phyloP scores from a whole-genome alignment of 768 basidiomycete genomes.

The Lactifluus subvellereus region DNA sequence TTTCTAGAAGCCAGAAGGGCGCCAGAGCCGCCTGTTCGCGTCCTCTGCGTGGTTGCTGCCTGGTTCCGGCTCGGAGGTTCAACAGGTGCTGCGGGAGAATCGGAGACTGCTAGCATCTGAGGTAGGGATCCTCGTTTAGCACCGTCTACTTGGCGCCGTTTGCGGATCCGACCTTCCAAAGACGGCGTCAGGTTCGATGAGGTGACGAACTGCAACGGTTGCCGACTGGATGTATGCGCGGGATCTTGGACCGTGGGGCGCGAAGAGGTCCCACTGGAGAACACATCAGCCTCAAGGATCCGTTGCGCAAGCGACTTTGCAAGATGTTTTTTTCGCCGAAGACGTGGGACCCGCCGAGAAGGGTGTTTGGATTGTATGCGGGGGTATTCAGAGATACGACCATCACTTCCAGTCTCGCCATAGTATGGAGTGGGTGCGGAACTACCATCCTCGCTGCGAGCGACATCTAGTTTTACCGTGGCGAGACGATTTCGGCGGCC shows the following conservation, averaged over 20 bases:
- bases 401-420: neutral
- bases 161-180: slow-evolving; percentile 2
- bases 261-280: slow-evolving; percentile 13
- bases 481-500: slow-evolving; percentile 3
- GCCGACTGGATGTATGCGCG: slow-evolving; percentile 18
- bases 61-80: neutral
- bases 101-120: neutral
- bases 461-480: neutral
- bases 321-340: slow-evolving; percentile 9
- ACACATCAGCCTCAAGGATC: slow-evolving; percentile 23
- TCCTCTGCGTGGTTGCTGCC: neutral
- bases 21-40: neutral
- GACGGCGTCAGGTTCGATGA: slow-evolving; percentile 6
- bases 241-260: neutral
- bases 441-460: neutral
- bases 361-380: neutral
- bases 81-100: neutral
- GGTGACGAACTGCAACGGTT: slow-evolving; percentile 18
- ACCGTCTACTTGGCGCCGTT: neutral
- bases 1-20: neutral
- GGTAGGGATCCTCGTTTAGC: neutral
- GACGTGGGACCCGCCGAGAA: neutral
- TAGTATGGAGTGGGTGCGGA: neutral
- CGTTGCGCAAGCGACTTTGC: slow-evolving; percentile 22
- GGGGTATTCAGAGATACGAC: neutral